phyloP scores from a whole-genome alignment of 2,329 filamentous ascomycete species.

The Fusarium sp. region DNA sequence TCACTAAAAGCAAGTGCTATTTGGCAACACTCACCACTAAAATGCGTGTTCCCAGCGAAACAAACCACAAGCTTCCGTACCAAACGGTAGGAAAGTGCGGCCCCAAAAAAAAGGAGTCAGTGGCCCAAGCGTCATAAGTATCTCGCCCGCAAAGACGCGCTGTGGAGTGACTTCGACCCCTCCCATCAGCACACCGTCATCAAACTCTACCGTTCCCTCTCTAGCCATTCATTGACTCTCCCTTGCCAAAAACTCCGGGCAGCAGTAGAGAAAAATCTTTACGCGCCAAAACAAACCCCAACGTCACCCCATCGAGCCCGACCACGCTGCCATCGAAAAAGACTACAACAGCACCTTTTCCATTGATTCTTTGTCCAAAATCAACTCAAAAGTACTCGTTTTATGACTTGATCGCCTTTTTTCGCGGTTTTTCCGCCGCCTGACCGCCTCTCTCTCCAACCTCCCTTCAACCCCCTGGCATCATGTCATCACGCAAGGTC shows the following conservation, averaged over 20 bases:
- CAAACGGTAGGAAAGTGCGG: constrained; percentile 2
- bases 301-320: constrained; percentile 66
- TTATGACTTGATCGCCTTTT: constrained; percentile 75
- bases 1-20: constrained; percentile 2
- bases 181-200: constrained; percentile 44
- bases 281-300: constrained; percentile 65
- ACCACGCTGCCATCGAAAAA: constrained; percentile 66
- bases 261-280: constrained; percentile 63
- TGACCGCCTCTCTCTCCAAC: constrained; percentile 53
- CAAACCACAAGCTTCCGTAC: neutral
- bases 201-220: constrained; percentile 31
- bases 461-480: constrained; percentile 56
- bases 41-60: neutral
- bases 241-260: constrained; percentile 49
- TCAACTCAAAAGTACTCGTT: constrained; percentile 65
- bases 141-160: constrained; percentile 29
- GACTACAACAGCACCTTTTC: constrained; percentile 61
- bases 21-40: constrained; percentile 1
- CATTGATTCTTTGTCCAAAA: constrained; percentile 64
- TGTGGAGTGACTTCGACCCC: constrained; percentile 44
- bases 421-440: constrained; percentile 68
- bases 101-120: constrained; percentile 48
- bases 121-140: constrained; percentile 50
- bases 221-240: constrained; percentile 33
- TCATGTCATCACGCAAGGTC: constrained; percentile 76